Base-by-base conservation (phyloP, 2,329 filamentous ascomycete species). In the Pochonia chlamydosporia region DNA sequence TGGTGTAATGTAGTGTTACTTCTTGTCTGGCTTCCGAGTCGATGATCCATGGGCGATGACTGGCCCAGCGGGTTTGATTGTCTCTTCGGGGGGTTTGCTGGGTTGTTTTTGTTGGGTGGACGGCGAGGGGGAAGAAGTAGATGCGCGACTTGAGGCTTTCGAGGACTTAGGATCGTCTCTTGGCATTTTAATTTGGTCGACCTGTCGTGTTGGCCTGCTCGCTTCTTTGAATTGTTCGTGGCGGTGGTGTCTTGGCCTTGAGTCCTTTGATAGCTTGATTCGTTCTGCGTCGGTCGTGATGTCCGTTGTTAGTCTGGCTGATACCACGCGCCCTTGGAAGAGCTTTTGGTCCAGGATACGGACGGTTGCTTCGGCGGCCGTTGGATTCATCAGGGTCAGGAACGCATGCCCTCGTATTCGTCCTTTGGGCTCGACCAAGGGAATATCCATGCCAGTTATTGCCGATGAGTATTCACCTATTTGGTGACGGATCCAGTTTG, bases 391-490 rank as follows among this genome's bases (percentile, higher is more conserved):
- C 18, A 65, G 54, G 7, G 54, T 49, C 20, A 63, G 48, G n/a
- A 56, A 50, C 28, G 54, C 59, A 31, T 61, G 54, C 6, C 62
- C 61, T 14, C 56, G 56, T 11, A 60, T 54, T 10, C 55, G 56
- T 5, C 41, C 54, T 37, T 53, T 59, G 24, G 50, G 45, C 30
- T 43, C 48, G 16, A 52, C 55, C 16, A 51, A 40, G 8, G 63
- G 62, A 5, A 63, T 52, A 7, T 63, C 51, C 20, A 65, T 53
- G n/a, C 40, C 43, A 14, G 42, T 42, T 21, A 64, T 56, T n/a
- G 52, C 52, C 10, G 33, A 25, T 2, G 46, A 52, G 25, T 47
- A 43, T 9, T 52, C 45, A 3, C 57, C 56, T 35, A 62, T 52
- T 33, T 54, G 58, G 16, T 53, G 49, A 5, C 51, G 53, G 10